Base-by-base conservation (phyloP, 331 rosid species). In the Dryas integrifolia region DNA sequence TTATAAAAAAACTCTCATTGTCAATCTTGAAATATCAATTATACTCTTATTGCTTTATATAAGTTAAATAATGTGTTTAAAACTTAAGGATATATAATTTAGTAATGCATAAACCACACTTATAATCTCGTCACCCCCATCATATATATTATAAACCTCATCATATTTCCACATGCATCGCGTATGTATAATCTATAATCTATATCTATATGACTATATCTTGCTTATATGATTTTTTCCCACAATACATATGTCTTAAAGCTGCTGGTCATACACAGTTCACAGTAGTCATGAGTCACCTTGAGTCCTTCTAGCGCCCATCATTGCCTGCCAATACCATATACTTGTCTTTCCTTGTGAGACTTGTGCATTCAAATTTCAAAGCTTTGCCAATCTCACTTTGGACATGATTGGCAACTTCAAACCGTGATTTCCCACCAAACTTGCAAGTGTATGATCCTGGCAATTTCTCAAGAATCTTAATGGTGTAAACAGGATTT, bases 321-420 rank as follows among this genome's bases (percentile, higher is more conserved):
- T 87, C 86, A 4, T 87, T 82, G 15, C 90, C 89, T 8, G 87
- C 90, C 77, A 89, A 76, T 4, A 76, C 24, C 87, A 83, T 59
- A 11, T 89, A 87, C 72, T 89, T 89, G 70, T 84, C 87, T 70
- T 85, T 89, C 68, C 96, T 72, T 0, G 92, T 83, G 9, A 87
- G 75, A 74, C 67, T 68, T 4, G 92, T 89, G 81, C 92, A 74
- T 10, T 15, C 51, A 78, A 87, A 89, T 26, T 86, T 86, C 14
- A 87, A 80, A 30, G 80, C 86, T 4, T 72, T 79, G 8, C 82
- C 96, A 26, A 89, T 83, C 76, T 87, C 78, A 45, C 14, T 61
- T 38, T 87, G 92, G 56, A 89, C 89, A 15, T 65, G 64, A 80
- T 89, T 89, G 6, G 96, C 96, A 24, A 87, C 92, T 62, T 89